Base-by-base conservation (phyloP, 1,284 basidiomycete species). In the Leccinum griseonigrum region DNA sequence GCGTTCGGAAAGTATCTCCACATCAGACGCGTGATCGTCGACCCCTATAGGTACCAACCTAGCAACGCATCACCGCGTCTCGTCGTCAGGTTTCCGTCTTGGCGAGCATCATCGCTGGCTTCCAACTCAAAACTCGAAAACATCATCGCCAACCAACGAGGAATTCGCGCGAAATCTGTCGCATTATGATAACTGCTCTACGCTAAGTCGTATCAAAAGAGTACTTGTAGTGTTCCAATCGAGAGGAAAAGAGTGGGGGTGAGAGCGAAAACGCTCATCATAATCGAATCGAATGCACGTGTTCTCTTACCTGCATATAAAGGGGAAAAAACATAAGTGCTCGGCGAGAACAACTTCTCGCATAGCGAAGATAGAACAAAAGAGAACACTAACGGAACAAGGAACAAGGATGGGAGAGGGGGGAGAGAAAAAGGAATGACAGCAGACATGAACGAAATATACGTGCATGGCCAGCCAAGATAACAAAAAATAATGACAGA, bases 391-490 rank as follows among this genome's bases (percentile, higher is more conserved):
- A 13, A 8, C 11, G 14, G 48, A 10, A 28, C 18, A 51, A 28
- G 6, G 14, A 28, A 10, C 22, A n/a, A 29, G 26, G 26, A n/a
- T 2, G 50, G 28, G 2, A n/a, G 14, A 16, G 8, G 50, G 46
- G 48, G 14, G n/a, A 16, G 28, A 51, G 50, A 28, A 16, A n/a
- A n/a, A 4, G 54, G n/a, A 56, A 57, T 29, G 59, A 59, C 54
- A 60, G 54, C 50, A 62, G 40, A 64, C 63, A 67, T 57, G 58
- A 51, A 60, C 56, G 28, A 68, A 51, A 10, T 26, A 65, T 64
- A 61, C 50, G 48, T 64, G 66, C 63, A 64, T 66, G 79, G 78
- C 81, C 74, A 70, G 69, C 71, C 73, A 71, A 66, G 55, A 65
- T 63, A 64, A 68, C 63, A 65, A 63, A 51, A 43, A 46, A 63